These are phyloP conservation scores for Dillenia suffruticosa DNA, from an alignment of 164 flowering plant species.

Conservation along the genomic window DNA sequence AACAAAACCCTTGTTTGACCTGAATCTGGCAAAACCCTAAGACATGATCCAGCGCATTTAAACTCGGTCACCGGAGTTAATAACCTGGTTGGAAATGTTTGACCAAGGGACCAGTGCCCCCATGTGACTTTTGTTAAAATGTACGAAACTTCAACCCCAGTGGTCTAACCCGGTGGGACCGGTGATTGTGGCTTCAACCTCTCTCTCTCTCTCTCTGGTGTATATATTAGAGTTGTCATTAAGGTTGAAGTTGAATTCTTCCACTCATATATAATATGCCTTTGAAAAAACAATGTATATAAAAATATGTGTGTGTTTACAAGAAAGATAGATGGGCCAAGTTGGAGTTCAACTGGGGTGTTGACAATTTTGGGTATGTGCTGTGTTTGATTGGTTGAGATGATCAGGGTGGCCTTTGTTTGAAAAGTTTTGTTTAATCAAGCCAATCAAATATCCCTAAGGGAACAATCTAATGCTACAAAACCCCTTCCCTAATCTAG, in stretches of 20 bases:
- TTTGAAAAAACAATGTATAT: too few species aligned
- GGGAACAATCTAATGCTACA: too few species aligned
- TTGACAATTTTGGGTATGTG: constrained; percentile 10
- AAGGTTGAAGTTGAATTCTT: constrained; percentile 23
- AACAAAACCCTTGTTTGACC: too few species aligned
- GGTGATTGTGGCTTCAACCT: background rate
- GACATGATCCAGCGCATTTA: too few species aligned
- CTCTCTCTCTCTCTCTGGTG: constrained; percentile 3
- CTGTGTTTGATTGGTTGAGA: constrained; percentile 7
- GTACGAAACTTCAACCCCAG: background rate
- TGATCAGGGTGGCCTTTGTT: background rate
- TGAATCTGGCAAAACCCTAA: too few species aligned
- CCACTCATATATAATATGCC: background rate
- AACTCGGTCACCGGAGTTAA: too few species aligned
- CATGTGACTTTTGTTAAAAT: background rate
- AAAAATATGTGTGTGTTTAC: too few species aligned
- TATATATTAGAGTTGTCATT: constrained; percentile 9
- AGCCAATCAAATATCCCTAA: too few species aligned
- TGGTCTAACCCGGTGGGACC: background rate
- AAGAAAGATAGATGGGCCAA: too few species aligned
- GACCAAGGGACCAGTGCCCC: too few species aligned
- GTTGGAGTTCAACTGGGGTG: constrained; percentile 17
- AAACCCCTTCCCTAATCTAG: too few species aligned
- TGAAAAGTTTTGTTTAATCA: constrained; percentile 4
- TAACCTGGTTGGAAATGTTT: too few species aligned